A percentile compares a stretch with the other conserved stretches of the same genome.
Evolutionary conservation across 2,329 filamentous ascomycete genomes (phyloP).

Genomic region (Cercospora sp.): DNA sequence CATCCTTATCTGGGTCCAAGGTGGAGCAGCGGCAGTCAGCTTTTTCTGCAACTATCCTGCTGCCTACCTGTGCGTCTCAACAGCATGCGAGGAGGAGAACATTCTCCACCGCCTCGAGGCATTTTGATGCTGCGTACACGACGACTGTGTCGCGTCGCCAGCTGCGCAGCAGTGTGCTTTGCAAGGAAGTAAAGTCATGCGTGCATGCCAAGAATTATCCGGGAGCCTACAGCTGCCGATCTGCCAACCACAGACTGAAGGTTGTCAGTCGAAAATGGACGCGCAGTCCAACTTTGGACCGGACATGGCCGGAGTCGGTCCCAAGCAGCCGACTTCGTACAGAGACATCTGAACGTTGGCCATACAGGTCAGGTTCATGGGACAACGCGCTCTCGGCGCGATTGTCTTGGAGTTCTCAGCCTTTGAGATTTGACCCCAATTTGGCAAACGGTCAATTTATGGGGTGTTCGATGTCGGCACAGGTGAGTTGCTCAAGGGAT

Average conservation of each 20-base stretch:
- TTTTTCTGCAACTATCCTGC: background rate
- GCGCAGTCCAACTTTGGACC: background rate
- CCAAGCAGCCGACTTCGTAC: background rate
- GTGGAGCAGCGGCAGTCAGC: background rate
- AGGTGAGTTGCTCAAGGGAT: background rate
- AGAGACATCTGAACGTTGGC: background rate
- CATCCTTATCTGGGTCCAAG: background rate
- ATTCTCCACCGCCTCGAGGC: background rate
- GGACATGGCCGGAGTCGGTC: background rate
- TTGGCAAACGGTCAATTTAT: background rate
- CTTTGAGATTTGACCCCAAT: background rate
- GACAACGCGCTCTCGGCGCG: background rate
- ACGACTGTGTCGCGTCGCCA: background rate
- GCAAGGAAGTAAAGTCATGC: background rate
- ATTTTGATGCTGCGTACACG: background rate
- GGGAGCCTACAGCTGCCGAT: background rate
- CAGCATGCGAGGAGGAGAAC: background rate
- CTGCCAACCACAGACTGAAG: background rate
- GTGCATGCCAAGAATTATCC: background rate
- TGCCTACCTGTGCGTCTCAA: background rate
- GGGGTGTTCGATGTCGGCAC: background rate
- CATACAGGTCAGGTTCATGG: background rate
- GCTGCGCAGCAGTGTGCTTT: background rate
- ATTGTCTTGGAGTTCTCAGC: background rate
- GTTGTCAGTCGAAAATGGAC: background rate